Evolutionary conservation across 495 filamentous ascomycete species (phyloP), one percentile per base, ranked within the genome.

Genomic region (Penicillium tannophilum): DNA sequence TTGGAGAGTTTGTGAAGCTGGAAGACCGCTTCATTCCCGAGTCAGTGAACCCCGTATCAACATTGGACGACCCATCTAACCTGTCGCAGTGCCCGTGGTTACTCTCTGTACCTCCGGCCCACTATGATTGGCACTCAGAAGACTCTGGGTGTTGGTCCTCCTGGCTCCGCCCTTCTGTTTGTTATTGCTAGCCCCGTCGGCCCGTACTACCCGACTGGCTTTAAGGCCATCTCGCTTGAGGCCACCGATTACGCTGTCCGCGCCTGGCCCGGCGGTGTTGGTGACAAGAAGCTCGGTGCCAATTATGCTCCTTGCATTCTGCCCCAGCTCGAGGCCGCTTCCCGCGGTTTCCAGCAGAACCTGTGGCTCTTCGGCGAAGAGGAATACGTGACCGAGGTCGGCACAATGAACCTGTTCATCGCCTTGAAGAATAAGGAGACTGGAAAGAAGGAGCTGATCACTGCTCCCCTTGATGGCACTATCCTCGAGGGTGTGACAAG

Each of bases 261-360:
- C 54, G 94, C 94, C 52, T 98, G 94, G 94, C 94, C 94, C 33
- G 93, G 93, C 54, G 94, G 94, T 65, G 92, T 96, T 9, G 94
- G 94, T 64, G 90, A 96, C 78, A 94, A 92, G 85, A 98, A 98
- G 81, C 85, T 98, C 19, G 94, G 94, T 59, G 93, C 92, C 59
- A 98, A 98, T 82, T 98, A 98, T 71, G 94, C 94, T 16, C 93
- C 95, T 2, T 97, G 93, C 73, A 92, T 98, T 60, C 76, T 96
- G 24, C 94, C 95, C 11, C 95, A 98, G 76, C 82, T 92, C 56
- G 82, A 97, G 71, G 94, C 94, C 17, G 92, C 93, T 28, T 86
- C 83, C 59, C 83, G 91, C 17, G 94, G 94, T 33, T 97, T 90
- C 83, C 93, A 98, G 74, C 94, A 98, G 82, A 98, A 98, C 73